These are phyloP conservation scores for Geotrichum australiense DNA, from an alignment of 1,139 yeast species.

Conservation along the genomic window DNA sequence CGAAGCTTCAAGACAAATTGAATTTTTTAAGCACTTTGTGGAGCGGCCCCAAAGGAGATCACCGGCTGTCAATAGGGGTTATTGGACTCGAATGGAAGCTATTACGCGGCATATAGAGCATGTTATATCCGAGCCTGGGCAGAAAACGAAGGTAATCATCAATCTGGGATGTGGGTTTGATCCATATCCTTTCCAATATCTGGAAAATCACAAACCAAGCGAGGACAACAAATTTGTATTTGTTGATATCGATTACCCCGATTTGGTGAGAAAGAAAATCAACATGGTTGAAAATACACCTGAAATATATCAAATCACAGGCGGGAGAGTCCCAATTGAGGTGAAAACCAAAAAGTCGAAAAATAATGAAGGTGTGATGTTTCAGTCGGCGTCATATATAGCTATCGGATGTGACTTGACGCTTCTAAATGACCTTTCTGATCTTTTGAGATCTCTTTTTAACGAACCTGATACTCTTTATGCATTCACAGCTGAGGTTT, in stretches of 20 bases:
- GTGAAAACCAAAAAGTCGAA: conserved; percentile 11
- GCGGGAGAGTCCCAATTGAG: conserved; percentile 24
- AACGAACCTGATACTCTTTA: conserved; percentile 37
- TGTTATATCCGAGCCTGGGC: conserved; percentile 19
- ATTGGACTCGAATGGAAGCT: conserved; percentile 75
- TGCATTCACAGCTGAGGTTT: conserved; percentile 74
- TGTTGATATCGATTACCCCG: conserved; percentile 73
- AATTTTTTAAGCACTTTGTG: conserved; percentile 63
- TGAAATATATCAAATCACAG: conserved; percentile 46
- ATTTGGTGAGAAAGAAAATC: conserved; percentile 49
- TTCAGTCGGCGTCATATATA: conserved; percentile 45
- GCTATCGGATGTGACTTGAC: conserved; percentile 71
- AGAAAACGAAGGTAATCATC: conserved; percentile 38
- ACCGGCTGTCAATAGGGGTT: conserved; percentile 77
- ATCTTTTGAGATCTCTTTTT: conserved; percentile 34
- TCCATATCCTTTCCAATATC: conserved; percentile 57
- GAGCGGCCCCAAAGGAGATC: conserved; percentile 62
- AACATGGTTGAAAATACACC: conserved; percentile 44
- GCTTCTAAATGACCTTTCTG: conserved; percentile 39
- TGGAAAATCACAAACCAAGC: conserved; percentile 34
- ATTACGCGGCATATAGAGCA: conserved; percentile 48
- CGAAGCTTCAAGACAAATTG: conserved; percentile 26
- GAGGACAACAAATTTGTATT: conserved; percentile 38
- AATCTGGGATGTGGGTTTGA: conserved; percentile 75
- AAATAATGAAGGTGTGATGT: conserved; percentile 26